Evolutionary conservation across 1,284 basidiomycete genomes (phyloP).

Genomic region (Rhodofomes roseus): DNA sequence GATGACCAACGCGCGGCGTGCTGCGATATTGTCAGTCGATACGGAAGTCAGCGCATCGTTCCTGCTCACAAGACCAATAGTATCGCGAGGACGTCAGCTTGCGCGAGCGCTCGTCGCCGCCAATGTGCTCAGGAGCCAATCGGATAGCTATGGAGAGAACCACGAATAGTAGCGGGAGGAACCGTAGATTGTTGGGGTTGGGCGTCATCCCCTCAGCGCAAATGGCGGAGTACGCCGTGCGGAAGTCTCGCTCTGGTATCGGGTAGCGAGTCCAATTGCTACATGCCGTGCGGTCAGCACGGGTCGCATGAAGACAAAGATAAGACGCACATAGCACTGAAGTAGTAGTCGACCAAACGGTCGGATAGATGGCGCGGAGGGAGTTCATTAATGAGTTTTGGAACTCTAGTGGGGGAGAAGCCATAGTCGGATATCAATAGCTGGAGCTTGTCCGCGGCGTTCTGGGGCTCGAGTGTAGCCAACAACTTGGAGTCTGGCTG

Average conservation of each 20-base stretch:
- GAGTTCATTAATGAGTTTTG: conserved; percentile 85
- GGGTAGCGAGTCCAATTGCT: conserved; percentile 97
- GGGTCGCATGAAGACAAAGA: neutral
- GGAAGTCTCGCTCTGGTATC: conserved; percentile 84
- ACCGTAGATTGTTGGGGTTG: conserved; percentile 82
- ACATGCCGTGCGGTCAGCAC: conserved; percentile 2
- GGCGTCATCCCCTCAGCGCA: conserved; percentile 70
- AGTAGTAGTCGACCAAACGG: conserved; percentile 74
- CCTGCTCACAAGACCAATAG: conserved; percentile 87
- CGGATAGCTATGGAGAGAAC: conserved; percentile 89
- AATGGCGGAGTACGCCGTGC: conserved; percentile 76
- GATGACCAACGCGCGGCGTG: conserved; percentile 81
- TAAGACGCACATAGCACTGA: conserved; percentile 65
- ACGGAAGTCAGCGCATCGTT: neutral
- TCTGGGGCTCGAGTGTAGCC: conserved; percentile 52
- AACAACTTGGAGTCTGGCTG: conserved; percentile 20
- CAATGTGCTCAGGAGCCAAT: conserved; percentile 81
- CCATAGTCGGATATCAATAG: conserved; percentile 87
- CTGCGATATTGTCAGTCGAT: conserved; percentile 37
- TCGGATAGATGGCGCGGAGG: conserved; percentile 75
- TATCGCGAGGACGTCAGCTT: conserved; percentile 81
- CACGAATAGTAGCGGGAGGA: conserved; percentile 88
- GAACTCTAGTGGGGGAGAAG: conserved; percentile 83
- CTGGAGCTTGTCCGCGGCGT: conserved; percentile 76
- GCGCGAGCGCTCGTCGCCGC: conserved; percentile 71